These are phyloP conservation scores for Annulohypoxylon maeteangense DNA, from an alignment of 495 filamentous ascomycete genomes.

Conservation along the genomic window DNA sequence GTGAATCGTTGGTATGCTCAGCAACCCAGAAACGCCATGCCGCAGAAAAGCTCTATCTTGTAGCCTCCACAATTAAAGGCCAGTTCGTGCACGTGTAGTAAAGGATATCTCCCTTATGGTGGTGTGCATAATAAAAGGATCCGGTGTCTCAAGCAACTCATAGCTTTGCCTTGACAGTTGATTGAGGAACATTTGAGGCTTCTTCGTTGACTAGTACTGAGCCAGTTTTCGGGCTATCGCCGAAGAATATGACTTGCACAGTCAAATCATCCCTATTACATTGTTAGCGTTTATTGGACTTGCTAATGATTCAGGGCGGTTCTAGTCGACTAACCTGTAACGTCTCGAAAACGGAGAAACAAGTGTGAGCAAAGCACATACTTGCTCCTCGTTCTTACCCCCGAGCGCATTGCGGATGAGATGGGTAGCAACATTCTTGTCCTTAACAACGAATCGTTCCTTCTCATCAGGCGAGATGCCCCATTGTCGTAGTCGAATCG, in stretches of 20 bases:
- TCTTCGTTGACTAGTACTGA: slow-evolving; percentile 85
- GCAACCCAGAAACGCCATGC: slow-evolving; percentile 29
- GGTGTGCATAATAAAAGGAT: slow-evolving; percentile 16
- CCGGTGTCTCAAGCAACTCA: slow-evolving; percentile 23
- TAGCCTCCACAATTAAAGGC: neutral
- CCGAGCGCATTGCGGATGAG: slow-evolving; percentile 95
- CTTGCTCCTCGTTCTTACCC: slow-evolving; percentile 91
- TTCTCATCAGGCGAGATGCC: slow-evolving; percentile 73
- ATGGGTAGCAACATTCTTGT: slow-evolving; percentile 97
- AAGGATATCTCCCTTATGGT: neutral
- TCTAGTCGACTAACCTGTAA: slow-evolving; percentile 70
- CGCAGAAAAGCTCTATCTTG: slow-evolving; percentile 13
- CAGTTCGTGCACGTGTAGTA: neutral
- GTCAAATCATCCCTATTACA: slow-evolving; percentile 80
- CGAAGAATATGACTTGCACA: slow-evolving; percentile 99
- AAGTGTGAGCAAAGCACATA: slow-evolving; percentile 91
- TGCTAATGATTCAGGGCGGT: slow-evolving; percentile 22
- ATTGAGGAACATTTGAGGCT: slow-evolving; percentile 75
- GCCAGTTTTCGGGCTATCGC: slow-evolving; percentile 77
- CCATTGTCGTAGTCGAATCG: slow-evolving; percentile 88
- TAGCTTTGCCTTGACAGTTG: slow-evolving; percentile 55
- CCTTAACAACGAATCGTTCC: slow-evolving; percentile 89
- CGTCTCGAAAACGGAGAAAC: slow-evolving; percentile 89
- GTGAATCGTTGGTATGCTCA: slow-evolving; percentile 11
- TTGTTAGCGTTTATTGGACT: slow-evolving; percentile 16